Evolutionary conservation across 208 protist species (phyloP), one percentile per base, ranked within the genome.

Genomic region (Leptomonas pyrrhocoris): DNA sequence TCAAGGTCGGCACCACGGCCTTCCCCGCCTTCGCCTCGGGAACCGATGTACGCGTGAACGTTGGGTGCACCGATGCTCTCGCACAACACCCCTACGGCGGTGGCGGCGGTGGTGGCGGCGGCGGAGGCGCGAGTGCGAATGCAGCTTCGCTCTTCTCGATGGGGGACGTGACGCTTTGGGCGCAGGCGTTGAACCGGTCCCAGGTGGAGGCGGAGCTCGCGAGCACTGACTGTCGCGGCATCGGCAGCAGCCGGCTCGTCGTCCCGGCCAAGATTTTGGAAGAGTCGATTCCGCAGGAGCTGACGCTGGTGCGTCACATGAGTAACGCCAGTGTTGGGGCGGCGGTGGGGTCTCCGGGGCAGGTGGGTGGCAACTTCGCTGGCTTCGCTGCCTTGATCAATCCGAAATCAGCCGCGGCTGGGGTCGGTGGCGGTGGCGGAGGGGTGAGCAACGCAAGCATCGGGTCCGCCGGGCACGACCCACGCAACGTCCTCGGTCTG

Each of bases 181-280:
- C 85, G 25, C 77, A 88, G 42, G 83, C 90, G 63, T 76, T 96
- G 43, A 90, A 72, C 25, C 49, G 49, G 21, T 56, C 75, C 5
- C 85, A 96, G 71, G 84, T 96, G 30, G 83, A 92, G 69, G 86
- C 85, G 23, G 74, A 88, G 60, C 28, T 89, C 15, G 86, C 85
- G 18, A 63, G 48, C 54, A 42, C 38, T n/a, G 70, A 77, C 51
- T 30, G 58, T 58, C 36, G 74, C 36, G 60, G 63, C 2, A n/a
- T 27, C 27, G 42, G 28, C 27, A 30, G 25, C 18, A 42, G 40
- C 43, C 43, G 49, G 0, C 36, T 23, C 25, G 27, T 64, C 19
- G 19, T 43, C 31, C 53, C 62, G 46, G 27, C 71, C 6, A 92
- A 90, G 73, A 80, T 95, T 13, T 49, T 80, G n/a, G 69, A 73